Conservation (phyloP, 2,329 filamentous ascomycete species). For the Epichloe coenophiala region DNA sequence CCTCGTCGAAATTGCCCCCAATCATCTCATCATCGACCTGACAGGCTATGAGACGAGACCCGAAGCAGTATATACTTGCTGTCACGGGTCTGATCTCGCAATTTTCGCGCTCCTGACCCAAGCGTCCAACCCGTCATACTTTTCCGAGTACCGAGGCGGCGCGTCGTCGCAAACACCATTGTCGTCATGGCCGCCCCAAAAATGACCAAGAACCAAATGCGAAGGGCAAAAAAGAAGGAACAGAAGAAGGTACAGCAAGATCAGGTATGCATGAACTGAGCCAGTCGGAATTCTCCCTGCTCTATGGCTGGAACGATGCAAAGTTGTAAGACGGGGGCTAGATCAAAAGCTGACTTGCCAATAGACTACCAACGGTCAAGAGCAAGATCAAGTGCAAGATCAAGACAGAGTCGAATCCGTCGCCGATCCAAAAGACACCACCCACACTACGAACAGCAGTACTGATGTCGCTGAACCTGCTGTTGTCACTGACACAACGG, state of each 20-base stretch:
- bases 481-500: constrained; percentile 31
- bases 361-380: background rate
- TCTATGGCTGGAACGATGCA: no score
- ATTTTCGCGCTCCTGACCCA: constrained; percentile 24
- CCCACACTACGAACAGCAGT: background rate
- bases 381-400: constrained; percentile 2
- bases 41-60: constrained; percentile 22
- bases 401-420: constrained; percentile 9
- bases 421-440: constrained; percentile 14
- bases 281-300: background rate
- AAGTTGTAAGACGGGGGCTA: no score
- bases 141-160: constrained; percentile 13
- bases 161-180: constrained; percentile 12
- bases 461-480: constrained; percentile 17
- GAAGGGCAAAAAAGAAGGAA: constrained; percentile 92
- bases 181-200: constrained; percentile 51
- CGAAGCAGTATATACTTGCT: constrained; percentile 22
- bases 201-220: constrained; percentile 87
- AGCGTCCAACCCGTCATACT: constrained; percentile 17
- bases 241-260: constrained; percentile 56
- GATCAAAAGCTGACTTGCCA: background rate
- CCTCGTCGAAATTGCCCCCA: background rate
- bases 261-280: constrained; percentile 26
- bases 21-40: background rate
- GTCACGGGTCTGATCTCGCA: constrained; percentile 19